A percentile compares a stretch with the other conserved stretches of the same genome.
Conservation (phyloP, 2,329 filamentous ascomycete species). For the Aspergillus intermedius region DNA sequence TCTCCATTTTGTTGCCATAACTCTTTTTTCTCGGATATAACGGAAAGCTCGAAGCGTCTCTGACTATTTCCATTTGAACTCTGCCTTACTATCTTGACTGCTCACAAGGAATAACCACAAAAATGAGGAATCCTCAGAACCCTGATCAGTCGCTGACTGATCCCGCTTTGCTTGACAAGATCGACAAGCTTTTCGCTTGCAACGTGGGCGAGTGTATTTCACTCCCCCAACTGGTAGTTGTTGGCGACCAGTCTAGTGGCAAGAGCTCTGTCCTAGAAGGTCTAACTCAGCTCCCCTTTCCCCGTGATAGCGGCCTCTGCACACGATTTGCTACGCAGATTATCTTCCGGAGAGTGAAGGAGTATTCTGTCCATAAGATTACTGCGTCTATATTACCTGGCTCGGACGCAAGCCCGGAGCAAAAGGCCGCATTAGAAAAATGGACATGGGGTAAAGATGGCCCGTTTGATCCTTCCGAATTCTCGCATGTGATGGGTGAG, state of each 20-base stretch:
- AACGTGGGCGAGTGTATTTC: constrained; percentile 1
- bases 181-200: constrained; percentile 1
- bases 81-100: background rate
- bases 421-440: background rate
- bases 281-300: constrained; percentile 24
- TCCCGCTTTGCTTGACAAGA: constrained; percentile 1
- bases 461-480: background rate
- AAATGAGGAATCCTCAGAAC: background rate
- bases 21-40: background rate
- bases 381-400: background rate
- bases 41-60: background rate
- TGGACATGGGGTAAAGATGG: background rate
- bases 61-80: background rate
- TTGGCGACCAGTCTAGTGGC: constrained; percentile 29
- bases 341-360: constrained; percentile 15
- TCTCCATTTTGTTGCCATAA: background rate
- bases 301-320: constrained; percentile 22
- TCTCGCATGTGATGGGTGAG: background rate
- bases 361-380: background rate
- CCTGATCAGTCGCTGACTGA: background rate
- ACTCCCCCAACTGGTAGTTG: constrained; percentile 23
- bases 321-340: constrained; percentile 29
- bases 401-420: background rate
- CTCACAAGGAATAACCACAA: background rate
- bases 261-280: constrained; percentile 28